phyloP scores from a whole-genome alignment of 1,139 yeast genomes.

The Blastobotrys elegans region DNA sequence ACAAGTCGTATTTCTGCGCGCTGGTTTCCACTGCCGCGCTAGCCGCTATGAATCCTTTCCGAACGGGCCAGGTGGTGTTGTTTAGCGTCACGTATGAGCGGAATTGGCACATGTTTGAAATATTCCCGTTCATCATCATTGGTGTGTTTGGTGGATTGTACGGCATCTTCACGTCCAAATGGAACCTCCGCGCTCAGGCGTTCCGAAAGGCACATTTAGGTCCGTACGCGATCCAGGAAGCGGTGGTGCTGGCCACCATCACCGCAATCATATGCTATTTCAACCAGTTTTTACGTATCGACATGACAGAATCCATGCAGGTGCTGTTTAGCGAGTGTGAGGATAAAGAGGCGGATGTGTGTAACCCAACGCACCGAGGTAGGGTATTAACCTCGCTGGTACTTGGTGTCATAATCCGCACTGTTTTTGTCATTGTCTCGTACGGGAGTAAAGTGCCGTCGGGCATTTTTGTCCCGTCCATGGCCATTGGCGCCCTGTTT shows the following conservation, averaged over 20 bases:
- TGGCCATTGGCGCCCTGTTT: conserved; percentile 95
- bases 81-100: conserved; percentile 84
- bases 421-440: conserved; percentile 68
- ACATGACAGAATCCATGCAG: conserved; percentile 97
- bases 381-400: conserved; percentile 46
- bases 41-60: conserved; percentile 71
- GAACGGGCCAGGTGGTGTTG: conserved; percentile 90
- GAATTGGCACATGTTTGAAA: conserved; percentile 82
- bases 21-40: conserved; percentile 80
- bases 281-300: conserved; percentile 72
- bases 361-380: conserved; percentile 23
- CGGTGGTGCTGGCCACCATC: conserved; percentile 55
- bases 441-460: conserved; percentile 94
- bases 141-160: conserved; percentile 92
- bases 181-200: conserved; percentile 71
- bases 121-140: conserved; percentile 69
- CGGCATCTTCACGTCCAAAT: conserved; percentile 75
- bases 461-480: conserved; percentile 92
- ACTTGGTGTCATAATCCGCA: conserved; percentile 69
- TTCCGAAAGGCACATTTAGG: conserved; percentile 69
- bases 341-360: conserved; percentile 26
- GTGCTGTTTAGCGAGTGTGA: conserved; percentile 81
- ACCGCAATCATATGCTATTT: conserved; percentile 80
- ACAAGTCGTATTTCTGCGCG: conserved; percentile 91
- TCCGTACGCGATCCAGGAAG: conserved; percentile 63